Evolutionary conservation across 768 basidiomycete species (phyloP), one percentile per base, ranked within the genome.

Genomic region (Suillus sp.): DNA sequence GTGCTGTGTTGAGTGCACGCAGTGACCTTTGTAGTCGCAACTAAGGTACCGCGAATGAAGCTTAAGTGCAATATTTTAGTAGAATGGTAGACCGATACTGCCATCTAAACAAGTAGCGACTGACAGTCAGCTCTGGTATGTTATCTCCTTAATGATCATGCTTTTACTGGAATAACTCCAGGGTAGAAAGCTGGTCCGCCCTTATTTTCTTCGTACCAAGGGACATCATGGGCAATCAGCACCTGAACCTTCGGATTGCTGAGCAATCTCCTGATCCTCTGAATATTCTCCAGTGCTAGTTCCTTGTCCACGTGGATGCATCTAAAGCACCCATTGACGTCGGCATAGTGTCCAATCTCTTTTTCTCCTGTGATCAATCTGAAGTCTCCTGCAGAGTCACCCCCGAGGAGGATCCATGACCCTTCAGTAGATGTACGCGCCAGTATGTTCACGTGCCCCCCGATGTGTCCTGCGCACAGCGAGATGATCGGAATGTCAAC

Each of bases 311-410:
- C 61, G 65, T 85, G 83, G 34, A 75, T 74, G 66, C 83, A 84
- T 18, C 51, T 75, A 22, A 70, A 72, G 30, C 66, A 70, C 25
- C 69, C 74, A 13, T 72, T 71, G 47, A 38, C 47, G 5, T 74
- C 69, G 57, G 64, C 43, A 45, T 22, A 35, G 35, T 66, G 69
- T 4, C 78, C 78, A 51, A 86, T 77, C 6, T 74, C 67, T 22
- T 74, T 73, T 62, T 81, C 77, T 13, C 81, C 81, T 0, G 78
- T 83, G 60, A 87, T 69, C 56, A 87, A 74, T 16, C 79, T 76
- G 77, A 79, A 79, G 69, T 85, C 81, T 67, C 87, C 86, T 3
- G 83, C 86, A 62, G 82, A 81, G 67, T 88, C 86, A 0, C 82
- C 84, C 3, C 75, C 84, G 16, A 87, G 77, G 65, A 79, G 83